Percentiles rank a stretch among this genome's conserved stretches.
Evolutionary conservation across 345 rosid species (phyloP).

Genomic region (Microcos paniculata): DNA sequence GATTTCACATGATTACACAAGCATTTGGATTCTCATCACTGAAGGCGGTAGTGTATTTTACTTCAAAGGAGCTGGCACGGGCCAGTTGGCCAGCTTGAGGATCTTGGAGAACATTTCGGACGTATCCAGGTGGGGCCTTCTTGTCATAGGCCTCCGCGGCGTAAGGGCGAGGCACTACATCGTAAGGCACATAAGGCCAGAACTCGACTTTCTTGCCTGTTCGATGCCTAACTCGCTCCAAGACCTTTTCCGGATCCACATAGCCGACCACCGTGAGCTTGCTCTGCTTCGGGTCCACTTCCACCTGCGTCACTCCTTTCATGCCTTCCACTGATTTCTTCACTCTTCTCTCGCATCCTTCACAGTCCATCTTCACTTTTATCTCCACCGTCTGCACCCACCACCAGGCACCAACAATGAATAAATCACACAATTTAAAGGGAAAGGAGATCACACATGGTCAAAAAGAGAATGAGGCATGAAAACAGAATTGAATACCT

Average conservation of each 20-base stretch:
- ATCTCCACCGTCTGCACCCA: slow-evolving; percentile 59
- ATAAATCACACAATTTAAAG: not conserved
- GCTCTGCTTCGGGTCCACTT: slow-evolving; percentile 52
- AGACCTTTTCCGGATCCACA: slow-evolving; percentile 56
- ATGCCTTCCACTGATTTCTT: slow-evolving; percentile 54
- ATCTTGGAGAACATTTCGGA: slow-evolving; percentile 41
- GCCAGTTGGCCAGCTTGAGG: slow-evolving; percentile 44
- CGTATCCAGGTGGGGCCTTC: slow-evolving; percentile 62
- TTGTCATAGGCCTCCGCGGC: slow-evolving; percentile 51
- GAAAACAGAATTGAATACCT: not conserved
- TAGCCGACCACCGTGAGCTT: slow-evolving; percentile 65
- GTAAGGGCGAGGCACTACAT: slow-evolving; percentile 51
- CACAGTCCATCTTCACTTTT: slow-evolving; percentile 62
- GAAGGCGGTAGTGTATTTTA: slow-evolving; percentile 57
- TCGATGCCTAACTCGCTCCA: slow-evolving; percentile 53
- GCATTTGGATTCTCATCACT: slow-evolving; percentile 64
- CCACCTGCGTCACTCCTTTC: slow-evolving; percentile 55
- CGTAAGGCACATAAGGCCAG: slow-evolving; percentile 62
- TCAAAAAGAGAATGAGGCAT: too few species aligned
- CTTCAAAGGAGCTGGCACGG: slow-evolving; percentile 59
- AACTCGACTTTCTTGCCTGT: slow-evolving; percentile 63
- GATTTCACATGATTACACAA: slow-evolving; percentile 48
- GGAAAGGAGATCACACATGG: too few species aligned
- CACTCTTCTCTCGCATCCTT: slow-evolving; percentile 66
- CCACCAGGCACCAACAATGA: not conserved